Base-by-base conservation (phyloP, 2,329 filamentous ascomycete genomes). In the Curvularia eragrostidis region DNA sequence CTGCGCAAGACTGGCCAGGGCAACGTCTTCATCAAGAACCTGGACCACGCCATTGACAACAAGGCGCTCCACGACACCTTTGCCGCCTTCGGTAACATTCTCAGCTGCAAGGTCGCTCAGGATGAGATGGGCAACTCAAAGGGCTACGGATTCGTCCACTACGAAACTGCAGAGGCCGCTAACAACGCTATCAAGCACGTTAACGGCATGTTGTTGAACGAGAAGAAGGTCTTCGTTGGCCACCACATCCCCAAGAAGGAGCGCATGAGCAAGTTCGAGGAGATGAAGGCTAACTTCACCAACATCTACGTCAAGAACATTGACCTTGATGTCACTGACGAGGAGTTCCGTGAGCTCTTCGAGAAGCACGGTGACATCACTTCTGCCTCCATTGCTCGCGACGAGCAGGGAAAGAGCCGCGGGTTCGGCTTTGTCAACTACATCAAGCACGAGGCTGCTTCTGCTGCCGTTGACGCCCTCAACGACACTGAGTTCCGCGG, bases 221-320 rank as follows among this genome's bases (percentile, higher is more conserved):
- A 99, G 87, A 99, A 99, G 90, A 99, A 99, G 87, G 95, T 99
- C 66, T 99, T 96, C 72, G 95, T 99, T 70, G 95, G 95, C 66
- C 94, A 97, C 82, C 95, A 99, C 83, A 98, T 99, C 75, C 93
- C 95, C 79, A 98, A 98, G 90, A 98, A 98, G 87, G 95, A 99
- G 78, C 94, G 95, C 74, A 95, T 98, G 87, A 97, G 92, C 91
- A 99, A 99, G 84, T 98, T 98, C 72, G 95, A 99, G 84, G 95
- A 99, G 86, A 99, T 99, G 94, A 99, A 99, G 89, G 95, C 95
- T 80, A 99, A 99, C 86, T 99, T 96, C 87, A 99, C 95, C 84
- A 99, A 99, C 80, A 89, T 99, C 81, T 99, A 99, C 83, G 91
- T 99, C 84, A 99, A 99, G 89, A 99, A 99, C 84, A 90, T 99